A percentile compares a stretch with the other conserved stretches of the same genome.
Conservation (phyloP, 139 green algal genomes). For the Chlorella sp. region DNA sequence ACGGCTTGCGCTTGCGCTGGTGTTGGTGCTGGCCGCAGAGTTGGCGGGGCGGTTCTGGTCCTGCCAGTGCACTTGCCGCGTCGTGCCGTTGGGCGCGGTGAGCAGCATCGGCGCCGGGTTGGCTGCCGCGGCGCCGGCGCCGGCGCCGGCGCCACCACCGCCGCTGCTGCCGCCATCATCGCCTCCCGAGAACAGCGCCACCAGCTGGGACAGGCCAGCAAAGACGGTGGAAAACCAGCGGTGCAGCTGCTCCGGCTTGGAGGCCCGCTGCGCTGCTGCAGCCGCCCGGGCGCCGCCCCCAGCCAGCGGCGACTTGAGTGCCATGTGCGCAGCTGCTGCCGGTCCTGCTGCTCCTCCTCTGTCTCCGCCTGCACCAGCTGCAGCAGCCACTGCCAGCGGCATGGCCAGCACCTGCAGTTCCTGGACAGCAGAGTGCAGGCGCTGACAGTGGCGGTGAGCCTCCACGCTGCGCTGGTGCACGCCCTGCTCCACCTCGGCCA, state of each 20-base stretch:
- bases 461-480: slow-evolving; percentile 12
- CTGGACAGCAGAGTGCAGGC: slow-evolving; percentile 19
- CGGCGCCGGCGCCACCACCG: neutral
- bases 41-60: slow-evolving; percentile 20
- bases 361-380: neutral
- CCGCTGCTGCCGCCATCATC: neutral
- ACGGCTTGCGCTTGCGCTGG: neutral
- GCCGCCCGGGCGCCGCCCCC: neutral
- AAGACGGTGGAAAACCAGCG: neutral
- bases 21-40: neutral
- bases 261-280: neutral
- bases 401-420: slow-evolving; percentile 18
- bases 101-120: slow-evolving; percentile 19
- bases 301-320: slow-evolving; percentile 1
- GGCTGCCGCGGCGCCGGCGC: neutral
- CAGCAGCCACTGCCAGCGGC: slow-evolving; percentile 18
- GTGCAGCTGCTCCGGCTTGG: slow-evolving; percentile 20
- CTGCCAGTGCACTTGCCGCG: slow-evolving; percentile 14
- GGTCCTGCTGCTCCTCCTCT: neutral
- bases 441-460: slow-evolving; percentile 12
- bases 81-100: slow-evolving; percentile 24
- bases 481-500: slow-evolving; percentile 38
- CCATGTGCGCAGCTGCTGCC: neutral
- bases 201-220: slow-evolving; percentile 22
- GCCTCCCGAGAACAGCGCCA: neutral